Percentiles rank a stretch among this genome's conserved stretches.
Conservation (phyloP, 1,139 yeast species). For the Taphrina wiesneri region DNA sequence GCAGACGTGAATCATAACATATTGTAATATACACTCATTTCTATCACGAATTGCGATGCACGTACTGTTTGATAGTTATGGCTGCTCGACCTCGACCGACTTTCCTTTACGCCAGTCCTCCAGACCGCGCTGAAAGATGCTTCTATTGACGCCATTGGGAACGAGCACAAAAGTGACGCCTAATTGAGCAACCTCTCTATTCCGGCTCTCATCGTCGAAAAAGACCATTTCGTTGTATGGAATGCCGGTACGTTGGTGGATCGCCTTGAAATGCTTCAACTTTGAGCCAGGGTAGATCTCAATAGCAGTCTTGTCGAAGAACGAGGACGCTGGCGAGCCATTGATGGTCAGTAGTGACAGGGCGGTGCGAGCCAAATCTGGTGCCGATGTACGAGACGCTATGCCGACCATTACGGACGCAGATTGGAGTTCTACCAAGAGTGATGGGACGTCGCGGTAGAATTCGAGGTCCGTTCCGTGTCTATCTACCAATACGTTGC, state of each 20-base stretch:
- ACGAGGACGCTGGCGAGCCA: conserved; percentile 45
- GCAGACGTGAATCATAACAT: conserved; percentile 11
- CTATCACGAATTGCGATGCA: too few species aligned
- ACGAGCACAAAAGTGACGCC: conserved; percentile 65
- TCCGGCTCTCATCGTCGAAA: conserved; percentile 69
- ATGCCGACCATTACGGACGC: conserved; percentile 53
- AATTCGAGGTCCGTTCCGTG: conserved; percentile 55
- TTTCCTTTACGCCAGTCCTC: conserved; percentile 46
- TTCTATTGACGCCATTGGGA: conserved; percentile 55
- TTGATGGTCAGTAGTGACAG: conserved; percentile 54
- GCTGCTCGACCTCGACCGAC: conserved; percentile 5
- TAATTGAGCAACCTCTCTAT: conserved; percentile 62
- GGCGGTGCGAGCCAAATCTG: conserved; percentile 57
- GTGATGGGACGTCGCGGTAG: conserved; percentile 62
- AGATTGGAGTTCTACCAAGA: conserved; percentile 51
- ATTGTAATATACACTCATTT: neutral
- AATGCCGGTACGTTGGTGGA: conserved; percentile 55
- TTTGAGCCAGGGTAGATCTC: conserved; percentile 50
- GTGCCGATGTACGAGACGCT: conserved; percentile 71
- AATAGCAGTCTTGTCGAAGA: conserved; percentile 47
- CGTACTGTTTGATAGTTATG: too few species aligned
- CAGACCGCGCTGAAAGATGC: conserved; percentile 53
- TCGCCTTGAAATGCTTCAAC: conserved; percentile 55
- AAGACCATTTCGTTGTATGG: conserved; percentile 57
- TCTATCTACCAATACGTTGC: conserved; percentile 47